Evolutionary conservation across 202 grass and related monocot species (phyloP).

Genomic region (Setaria italica): DNA sequence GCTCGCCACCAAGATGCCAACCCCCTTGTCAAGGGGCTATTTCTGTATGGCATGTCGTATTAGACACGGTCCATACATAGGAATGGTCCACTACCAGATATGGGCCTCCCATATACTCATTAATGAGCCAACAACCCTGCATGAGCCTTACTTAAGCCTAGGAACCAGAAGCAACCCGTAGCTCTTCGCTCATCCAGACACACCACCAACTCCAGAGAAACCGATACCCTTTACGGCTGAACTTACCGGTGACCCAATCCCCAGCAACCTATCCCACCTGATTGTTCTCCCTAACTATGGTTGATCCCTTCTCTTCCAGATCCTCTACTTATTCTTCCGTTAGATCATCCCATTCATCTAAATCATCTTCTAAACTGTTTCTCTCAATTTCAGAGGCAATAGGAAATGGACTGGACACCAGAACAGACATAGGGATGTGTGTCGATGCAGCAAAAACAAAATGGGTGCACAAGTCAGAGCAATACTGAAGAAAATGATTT

Average conservation of each 20-base stretch:
- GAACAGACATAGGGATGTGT: neutral
- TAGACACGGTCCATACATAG: neutral
- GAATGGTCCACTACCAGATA: neutral
- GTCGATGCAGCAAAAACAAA: neutral
- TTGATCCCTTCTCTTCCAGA: neutral
- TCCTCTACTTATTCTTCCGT: conserved; percentile 1
- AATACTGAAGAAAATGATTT: neutral
- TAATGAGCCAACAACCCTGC: neutral
- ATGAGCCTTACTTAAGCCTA: neutral
- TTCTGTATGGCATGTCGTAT: neutral
- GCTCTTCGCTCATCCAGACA: neutral
- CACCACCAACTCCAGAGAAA: neutral
- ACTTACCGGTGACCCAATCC: neutral
- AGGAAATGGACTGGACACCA: conserved; percentile 13
- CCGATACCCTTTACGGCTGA: neutral
- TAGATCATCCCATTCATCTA: neutral
- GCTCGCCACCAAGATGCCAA: neutral
- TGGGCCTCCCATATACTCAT: neutral
- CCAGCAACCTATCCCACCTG: neutral
- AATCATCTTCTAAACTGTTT: neutral
- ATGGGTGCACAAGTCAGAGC: neutral
- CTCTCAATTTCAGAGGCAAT: neutral
- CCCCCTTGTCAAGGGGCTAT: neutral
- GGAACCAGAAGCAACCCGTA: neutral
- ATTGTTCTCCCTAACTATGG: neutral